Evolutionary conservation across 2,329 filamentous ascomycete genomes (phyloP).

Genomic region (Amesomyces nigricolor): DNA sequence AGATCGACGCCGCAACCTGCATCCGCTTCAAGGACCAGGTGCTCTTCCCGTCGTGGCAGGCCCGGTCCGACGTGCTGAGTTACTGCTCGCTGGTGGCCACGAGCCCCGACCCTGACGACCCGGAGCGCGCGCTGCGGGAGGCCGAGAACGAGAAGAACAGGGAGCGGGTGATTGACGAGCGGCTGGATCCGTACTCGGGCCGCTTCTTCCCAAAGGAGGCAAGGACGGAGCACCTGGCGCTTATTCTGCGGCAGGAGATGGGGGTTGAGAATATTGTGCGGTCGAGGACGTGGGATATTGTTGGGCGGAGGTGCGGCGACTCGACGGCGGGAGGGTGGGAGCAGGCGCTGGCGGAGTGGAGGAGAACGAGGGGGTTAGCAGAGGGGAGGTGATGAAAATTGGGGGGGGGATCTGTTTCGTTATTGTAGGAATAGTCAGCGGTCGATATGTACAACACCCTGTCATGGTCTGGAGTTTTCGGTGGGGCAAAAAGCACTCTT

Average conservation of each 20-base stretch:
- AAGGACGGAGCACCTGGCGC: constrained; percentile 72
- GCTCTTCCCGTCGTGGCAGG: constrained; percentile 84
- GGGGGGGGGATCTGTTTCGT: neutral
- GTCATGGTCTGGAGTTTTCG: no score
- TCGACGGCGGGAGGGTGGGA: constrained; percentile 54
- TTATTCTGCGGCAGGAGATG: constrained; percentile 66
- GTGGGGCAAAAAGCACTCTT: neutral
- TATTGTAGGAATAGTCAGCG: neutral
- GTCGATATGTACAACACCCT: no score
- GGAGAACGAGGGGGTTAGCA: constrained; percentile 26
- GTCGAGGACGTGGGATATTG: constrained; percentile 71
- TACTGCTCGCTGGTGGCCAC: constrained; percentile 89
- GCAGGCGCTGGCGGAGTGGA: constrained; percentile 59
- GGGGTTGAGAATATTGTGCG: constrained; percentile 75
- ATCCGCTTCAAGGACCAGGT: constrained; percentile 67
- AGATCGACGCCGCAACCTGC: constrained; percentile 60
- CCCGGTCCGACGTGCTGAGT: constrained; percentile 72
- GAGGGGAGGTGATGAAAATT: neutral
- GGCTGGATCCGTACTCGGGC: constrained; percentile 84
- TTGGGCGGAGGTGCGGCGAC: constrained; percentile 68
- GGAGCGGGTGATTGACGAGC: constrained; percentile 75
- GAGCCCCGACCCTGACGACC: constrained; percentile 80
- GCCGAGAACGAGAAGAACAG: constrained; percentile 64
- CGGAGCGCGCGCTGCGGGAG: constrained; percentile 64
- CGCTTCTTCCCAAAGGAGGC: constrained; percentile 76